Evolutionary conservation across 73 alveolate species (phyloP).

Genomic region (Tetrahymena borealis): DNA sequence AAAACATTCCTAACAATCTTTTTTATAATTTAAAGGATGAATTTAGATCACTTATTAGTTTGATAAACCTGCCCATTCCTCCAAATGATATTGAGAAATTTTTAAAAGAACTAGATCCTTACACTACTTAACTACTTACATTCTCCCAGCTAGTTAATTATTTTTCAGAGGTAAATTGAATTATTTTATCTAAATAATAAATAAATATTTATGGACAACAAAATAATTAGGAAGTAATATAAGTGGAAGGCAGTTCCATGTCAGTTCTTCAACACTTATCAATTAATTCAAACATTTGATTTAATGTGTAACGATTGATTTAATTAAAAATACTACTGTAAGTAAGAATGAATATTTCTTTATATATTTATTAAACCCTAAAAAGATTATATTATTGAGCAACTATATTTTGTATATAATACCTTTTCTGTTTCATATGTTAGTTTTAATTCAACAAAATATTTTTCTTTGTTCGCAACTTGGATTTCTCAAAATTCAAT

Average conservation of each 20-base stretch:
- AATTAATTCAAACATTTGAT: not conserved
- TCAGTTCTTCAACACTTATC: not conserved
- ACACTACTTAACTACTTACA: not conserved
- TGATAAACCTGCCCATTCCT: not conserved
- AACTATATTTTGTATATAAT: no score
- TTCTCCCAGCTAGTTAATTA: not conserved
- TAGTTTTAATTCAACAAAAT: no score
- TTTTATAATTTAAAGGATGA: not conserved
- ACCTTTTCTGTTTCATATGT: no score
- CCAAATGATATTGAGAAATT: not conserved
- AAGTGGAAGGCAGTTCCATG: not conserved
- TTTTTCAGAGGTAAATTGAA: not conserved
- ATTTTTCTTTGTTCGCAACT: no score
- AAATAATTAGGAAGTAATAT: not conserved
- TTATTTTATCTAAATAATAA: not conserved
- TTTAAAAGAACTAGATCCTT: not conserved
- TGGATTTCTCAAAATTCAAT: no score
- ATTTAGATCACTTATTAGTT: not conserved
- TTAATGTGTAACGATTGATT: not conserved
- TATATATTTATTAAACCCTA: no score
- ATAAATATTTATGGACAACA: not conserved
- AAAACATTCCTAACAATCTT: not conserved
- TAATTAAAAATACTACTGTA: no score
- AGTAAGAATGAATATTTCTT: no score
- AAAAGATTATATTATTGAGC: no score